A percentile compares a stretch with the other conserved stretches of the same genome.
phyloP scores from a whole-genome alignment of 2,329 filamentous ascomycete genomes.

The Parafenestella ontariensis region DNA sequence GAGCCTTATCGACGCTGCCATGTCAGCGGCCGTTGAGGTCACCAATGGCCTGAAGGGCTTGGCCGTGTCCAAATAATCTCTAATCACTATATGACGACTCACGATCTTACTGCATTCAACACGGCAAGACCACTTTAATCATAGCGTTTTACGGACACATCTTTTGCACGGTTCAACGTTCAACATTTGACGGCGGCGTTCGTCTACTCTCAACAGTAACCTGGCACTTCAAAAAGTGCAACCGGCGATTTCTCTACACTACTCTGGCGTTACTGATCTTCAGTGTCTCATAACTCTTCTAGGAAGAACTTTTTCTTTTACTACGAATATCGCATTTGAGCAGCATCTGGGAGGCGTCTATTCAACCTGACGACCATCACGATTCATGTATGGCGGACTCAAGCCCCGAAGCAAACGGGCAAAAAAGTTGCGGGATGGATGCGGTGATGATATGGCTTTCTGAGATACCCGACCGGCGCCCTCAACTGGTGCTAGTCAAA shows the following conservation, averaged over 20 bases:
- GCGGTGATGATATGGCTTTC: slow-evolving; percentile 12
- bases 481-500: slow-evolving; percentile 39
- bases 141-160: slow-evolving; percentile 7
- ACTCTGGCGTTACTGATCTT: slow-evolving; percentile 10
- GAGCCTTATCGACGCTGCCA: slow-evolving; percentile 32
- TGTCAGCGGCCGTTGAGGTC: slow-evolving; percentile 37
- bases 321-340: slow-evolving; percentile 6
- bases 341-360: slow-evolving; percentile 47
- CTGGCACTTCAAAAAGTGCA: slow-evolving; percentile 29
- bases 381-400: slow-evolving; percentile 13
- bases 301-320: not conserved
- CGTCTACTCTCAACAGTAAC: slow-evolving; percentile 31
- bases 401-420: slow-evolving; percentile 2
- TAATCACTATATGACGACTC: slow-evolving; percentile 2
- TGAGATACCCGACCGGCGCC: slow-evolving; percentile 38
- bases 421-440: slow-evolving; percentile 11
- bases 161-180: not conserved
- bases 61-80: slow-evolving; percentile 33
- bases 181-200: slow-evolving; percentile 7
- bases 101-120: slow-evolving; percentile 44
- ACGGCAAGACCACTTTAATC: slow-evolving; percentile 32
- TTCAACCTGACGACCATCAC: slow-evolving; percentile 51
- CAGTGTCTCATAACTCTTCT: not conserved
- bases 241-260: slow-evolving; percentile 1
- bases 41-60: slow-evolving; percentile 40